Base-by-base conservation (phyloP, 305 asterid species). In the Solanum aculeatissimum region DNA sequence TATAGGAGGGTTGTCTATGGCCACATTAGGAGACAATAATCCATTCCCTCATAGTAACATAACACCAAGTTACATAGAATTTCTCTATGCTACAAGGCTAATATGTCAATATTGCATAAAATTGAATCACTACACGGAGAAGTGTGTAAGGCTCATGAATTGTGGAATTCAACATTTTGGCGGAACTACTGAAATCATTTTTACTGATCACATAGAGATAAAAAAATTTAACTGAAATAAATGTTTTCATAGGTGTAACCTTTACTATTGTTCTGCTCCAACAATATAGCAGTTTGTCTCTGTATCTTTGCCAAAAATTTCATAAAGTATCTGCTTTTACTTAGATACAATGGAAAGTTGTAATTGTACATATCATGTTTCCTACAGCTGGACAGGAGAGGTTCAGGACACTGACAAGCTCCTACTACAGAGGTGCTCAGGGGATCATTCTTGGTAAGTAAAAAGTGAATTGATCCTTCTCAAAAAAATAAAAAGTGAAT, bases 361-460 rank as follows among this genome's bases (percentile, higher is more conserved):
- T 68, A 62, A 81, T 65, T 40, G 40, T 51, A 43, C 74, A 86
- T 55, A 47, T 68, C 60, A 29, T 81, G 18, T 83, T 74, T 85
- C 66, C 80, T 91, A 88, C 97, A 95, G 98, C 98, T 88, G 98
- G 98, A 87, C 98, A 95, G 84, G 98, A 95, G 90, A 94, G 97
- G 88, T 95, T 95, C 91, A 92, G 98, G 91, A 94, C 98, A 80
- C 84, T 90, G 83, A 94, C 98, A 27, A 94, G 98, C 93, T 94
- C 98, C 47, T 94, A 94, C 83, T 94, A 94, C 9, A 91, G 98
- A 91, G 98, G 98, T 65, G 97, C 98, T 65, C 98, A 94, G 68
- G 98, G 96, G 72, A 93, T 95, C 80, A 87, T 95, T 87, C 96
- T 95, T 54, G 98, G 98, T 95, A 90, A 79, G 94, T 80, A 42